These are phyloP conservation scores for Beverwykella pulmonaria DNA, from an alignment of 495 filamentous ascomycete genomes.

Conservation along the genomic window DNA sequence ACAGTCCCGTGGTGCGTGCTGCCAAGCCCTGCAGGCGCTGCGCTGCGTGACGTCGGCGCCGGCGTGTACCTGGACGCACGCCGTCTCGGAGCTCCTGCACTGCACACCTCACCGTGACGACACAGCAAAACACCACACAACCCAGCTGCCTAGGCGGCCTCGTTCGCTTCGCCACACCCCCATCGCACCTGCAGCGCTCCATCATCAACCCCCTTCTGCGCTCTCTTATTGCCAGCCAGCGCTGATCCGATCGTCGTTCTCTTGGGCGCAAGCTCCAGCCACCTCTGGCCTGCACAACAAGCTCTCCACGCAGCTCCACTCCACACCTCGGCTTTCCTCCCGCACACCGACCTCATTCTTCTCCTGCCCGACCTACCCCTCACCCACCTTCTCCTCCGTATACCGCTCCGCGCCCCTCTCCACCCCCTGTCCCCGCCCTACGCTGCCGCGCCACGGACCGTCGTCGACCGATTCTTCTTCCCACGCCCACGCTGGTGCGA, in stretches of 20 bases:
- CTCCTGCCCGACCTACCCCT: neutral
- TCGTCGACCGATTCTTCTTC: neutral
- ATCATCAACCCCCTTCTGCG: neutral
- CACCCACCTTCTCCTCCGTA: neutral
- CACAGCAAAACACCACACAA: conserved; percentile 11
- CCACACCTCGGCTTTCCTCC: conserved; percentile 11
- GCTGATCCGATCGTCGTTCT: no score
- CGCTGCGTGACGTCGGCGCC: conserved; percentile 8
- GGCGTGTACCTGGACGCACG: neutral
- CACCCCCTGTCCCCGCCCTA: neutral
- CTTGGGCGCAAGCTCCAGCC: neutral
- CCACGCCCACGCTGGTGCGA: neutral
- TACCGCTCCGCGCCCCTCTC: neutral
- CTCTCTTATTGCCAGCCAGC: neutral
- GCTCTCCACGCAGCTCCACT: conserved; percentile 18
- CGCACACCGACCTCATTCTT: neutral
- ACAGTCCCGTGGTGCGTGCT: no score
- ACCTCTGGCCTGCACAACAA: neutral
- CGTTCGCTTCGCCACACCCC: neutral
- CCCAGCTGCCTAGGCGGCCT: neutral
- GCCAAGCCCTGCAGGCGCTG: neutral
- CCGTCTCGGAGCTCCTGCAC: neutral
- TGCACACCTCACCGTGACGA: conserved; percentile 13
- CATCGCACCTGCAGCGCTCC: neutral
- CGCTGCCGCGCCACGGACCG: neutral